phyloP scores from a whole-genome alignment of 768 basidiomycete genomes.

The Leucosporidium scottii region DNA sequence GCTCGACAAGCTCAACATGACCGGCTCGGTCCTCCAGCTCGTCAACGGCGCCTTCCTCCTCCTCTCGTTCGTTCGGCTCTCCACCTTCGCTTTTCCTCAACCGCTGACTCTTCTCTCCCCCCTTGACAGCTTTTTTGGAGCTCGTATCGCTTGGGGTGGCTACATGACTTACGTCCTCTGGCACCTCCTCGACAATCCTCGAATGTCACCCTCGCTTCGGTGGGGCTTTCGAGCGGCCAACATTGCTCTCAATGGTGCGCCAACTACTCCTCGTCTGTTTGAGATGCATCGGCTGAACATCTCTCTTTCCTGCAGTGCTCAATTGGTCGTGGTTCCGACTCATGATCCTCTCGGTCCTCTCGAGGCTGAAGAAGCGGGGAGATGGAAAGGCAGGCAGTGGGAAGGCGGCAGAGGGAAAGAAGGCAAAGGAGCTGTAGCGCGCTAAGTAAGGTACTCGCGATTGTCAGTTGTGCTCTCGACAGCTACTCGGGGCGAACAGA shows the following conservation, averaged over 20 bases:
- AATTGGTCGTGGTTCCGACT: constrained; percentile 27
- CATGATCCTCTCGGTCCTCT: constrained; percentile 24
- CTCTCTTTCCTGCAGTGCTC: background rate
- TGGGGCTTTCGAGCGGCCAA: constrained; percentile 9
- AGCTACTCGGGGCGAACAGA: background rate
- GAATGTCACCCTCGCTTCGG: background rate
- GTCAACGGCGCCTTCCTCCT: constrained; percentile 32
- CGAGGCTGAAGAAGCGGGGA: constrained; percentile 1
- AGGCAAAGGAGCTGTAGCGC: background rate
- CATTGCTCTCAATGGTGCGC: background rate
- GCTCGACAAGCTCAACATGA: constrained; percentile 27
- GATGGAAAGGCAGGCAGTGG: background rate
- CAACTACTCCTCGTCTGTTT: background rate
- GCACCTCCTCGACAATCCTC: constrained; percentile 11
- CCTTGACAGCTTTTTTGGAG: constrained; percentile 11
- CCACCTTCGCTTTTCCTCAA: background rate
- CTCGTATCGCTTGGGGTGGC: constrained; percentile 24
- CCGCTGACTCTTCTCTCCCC: background rate
- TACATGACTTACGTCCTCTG: constrained; percentile 24
- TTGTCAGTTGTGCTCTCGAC: background rate
- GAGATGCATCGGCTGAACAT: background rate
- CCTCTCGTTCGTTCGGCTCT: background rate
- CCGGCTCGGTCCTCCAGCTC: constrained; percentile 22
- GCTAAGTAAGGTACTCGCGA: background rate
- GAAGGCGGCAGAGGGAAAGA: background rate